These are phyloP conservation scores for Torulaspora pretoriensis DNA, from an alignment of 1,139 yeast species.

Conservation along the genomic window DNA sequence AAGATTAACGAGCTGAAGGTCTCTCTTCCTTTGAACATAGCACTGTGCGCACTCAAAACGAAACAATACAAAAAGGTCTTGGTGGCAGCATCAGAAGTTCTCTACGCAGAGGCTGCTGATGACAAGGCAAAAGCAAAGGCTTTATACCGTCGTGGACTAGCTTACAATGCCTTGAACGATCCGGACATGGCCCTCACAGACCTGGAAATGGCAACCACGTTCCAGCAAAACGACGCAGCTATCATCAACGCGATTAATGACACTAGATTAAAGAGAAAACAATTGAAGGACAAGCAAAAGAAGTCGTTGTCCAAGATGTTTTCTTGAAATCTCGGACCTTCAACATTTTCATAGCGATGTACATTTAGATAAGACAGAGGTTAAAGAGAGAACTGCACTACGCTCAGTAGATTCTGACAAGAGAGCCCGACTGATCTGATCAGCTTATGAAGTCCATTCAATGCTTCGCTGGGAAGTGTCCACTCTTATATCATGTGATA, in stretches of 20 bases:
- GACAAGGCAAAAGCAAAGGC: conserved; percentile 79
- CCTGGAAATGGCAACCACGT: conserved; percentile 59
- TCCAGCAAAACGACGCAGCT: conserved; percentile 73
- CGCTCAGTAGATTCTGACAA: too few relatives aligned
- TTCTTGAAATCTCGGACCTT: conserved; percentile 14
- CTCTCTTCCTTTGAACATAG: conserved; percentile 64
- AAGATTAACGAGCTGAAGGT: conserved; percentile 51
- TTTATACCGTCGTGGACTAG: conserved; percentile 78
- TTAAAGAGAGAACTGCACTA: too few relatives aligned
- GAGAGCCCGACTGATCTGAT: too few relatives aligned
- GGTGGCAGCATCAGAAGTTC: conserved; percentile 59
- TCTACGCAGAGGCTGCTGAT: conserved; percentile 58
- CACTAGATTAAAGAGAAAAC: conserved; percentile 50
- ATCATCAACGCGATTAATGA: conserved; percentile 63
- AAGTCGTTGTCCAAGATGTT: conserved; percentile 86
- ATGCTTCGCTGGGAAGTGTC: not conserved
- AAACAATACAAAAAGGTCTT: conserved; percentile 55
- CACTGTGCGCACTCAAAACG: conserved; percentile 69
- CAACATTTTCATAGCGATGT: too few relatives aligned
- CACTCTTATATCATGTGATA: not conserved
- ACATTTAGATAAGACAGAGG: too few relatives aligned
- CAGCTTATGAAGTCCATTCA: not conserved
- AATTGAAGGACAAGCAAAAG: conserved; percentile 65
- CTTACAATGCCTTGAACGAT: conserved; percentile 58
- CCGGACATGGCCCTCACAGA: conserved; percentile 67